Percentiles rank a stretch among this genome's conserved stretches.
phyloP scores from a whole-genome alignment of 306 rosid species.

The Cucumis cinereus region DNA sequence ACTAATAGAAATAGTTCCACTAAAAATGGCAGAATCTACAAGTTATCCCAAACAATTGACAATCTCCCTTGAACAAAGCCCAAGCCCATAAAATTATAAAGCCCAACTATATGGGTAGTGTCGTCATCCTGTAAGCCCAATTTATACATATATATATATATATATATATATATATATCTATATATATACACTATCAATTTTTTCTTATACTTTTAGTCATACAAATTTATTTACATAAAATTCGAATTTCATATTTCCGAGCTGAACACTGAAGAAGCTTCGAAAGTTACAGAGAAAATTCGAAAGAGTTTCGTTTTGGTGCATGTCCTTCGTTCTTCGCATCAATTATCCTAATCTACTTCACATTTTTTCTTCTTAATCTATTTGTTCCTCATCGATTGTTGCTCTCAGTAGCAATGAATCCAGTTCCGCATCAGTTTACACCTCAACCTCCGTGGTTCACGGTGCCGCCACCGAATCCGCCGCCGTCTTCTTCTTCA shows the following conservation, averaged over 20 bases:
- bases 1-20: too few species aligned
- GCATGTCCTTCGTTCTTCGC: background rate
- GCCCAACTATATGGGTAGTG: background rate
- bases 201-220: background rate
- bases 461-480: slow-evolving; percentile 35
- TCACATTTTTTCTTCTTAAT: background rate
- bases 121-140: background rate
- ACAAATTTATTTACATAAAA: background rate
- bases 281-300: background rate
- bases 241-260: background rate
- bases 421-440: slow-evolving; percentile 32
- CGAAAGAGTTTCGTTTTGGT: background rate
- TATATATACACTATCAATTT: too few species aligned
- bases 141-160: background rate
- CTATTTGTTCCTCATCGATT: background rate
- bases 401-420: slow-evolving; percentile 19
- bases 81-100: background rate
- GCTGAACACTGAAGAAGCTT: background rate
- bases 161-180: too few species aligned
- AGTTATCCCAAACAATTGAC: too few species aligned
- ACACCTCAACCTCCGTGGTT: slow-evolving; percentile 22
- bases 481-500: slow-evolving; percentile 29
- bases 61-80: too few species aligned
- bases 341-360: background rate
- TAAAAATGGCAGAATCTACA: too few species aligned